These are phyloP conservation scores for Coemansia guatemalensis DNA, from an alignment of 192 early-diverging fungal species.

Conservation along the genomic window DNA sequence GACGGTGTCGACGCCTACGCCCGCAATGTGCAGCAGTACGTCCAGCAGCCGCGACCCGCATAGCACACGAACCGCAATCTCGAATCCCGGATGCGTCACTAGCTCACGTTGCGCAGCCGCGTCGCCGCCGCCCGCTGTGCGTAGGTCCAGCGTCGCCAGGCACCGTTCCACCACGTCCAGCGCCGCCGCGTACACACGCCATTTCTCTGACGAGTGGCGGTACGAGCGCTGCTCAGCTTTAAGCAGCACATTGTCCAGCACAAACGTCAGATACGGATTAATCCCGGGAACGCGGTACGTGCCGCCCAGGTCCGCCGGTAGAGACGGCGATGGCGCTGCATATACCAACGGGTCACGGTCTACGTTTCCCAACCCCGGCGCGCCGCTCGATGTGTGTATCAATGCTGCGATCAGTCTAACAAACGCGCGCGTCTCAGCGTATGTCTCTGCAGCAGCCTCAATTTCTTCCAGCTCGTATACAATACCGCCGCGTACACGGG, in stretches of 20 bases:
- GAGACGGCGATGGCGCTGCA: constrained; percentile 44
- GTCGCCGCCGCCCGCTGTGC: constrained; percentile 13
- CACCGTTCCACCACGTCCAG: constrained; percentile 80
- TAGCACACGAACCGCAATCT: constrained; percentile 75
- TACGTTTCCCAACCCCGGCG: constrained; percentile 29
- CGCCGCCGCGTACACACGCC: constrained; percentile 61
- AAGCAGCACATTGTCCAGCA: constrained; percentile 82
- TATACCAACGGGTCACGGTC: constrained; percentile 45
- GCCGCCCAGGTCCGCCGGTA: constrained; percentile 65
- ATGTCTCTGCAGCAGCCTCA: constrained; percentile 73
- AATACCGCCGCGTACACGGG: constrained; percentile 55
- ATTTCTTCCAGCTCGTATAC: constrained; percentile 81
- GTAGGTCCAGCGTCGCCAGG: constrained; percentile 72
- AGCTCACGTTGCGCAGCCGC: constrained; percentile 44
- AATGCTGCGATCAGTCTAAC: constrained; percentile 69
- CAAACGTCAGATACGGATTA: constrained; percentile 76
- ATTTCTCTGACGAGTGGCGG: constrained; percentile 66
- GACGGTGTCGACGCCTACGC: constrained; percentile 59
- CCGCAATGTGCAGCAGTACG: constrained; percentile 69
- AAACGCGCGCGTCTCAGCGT: constrained; percentile 86
- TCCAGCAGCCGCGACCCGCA: constrained; percentile 69
- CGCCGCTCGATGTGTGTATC: constrained; percentile 60
- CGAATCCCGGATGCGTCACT: constrained; percentile 82
- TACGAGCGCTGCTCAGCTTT: constrained; percentile 72
- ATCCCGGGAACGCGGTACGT: constrained; percentile 72